Evolutionary conservation across 139 green algal genomes (phyloP).

Genomic region (Spirogloea muscicola): DNA sequence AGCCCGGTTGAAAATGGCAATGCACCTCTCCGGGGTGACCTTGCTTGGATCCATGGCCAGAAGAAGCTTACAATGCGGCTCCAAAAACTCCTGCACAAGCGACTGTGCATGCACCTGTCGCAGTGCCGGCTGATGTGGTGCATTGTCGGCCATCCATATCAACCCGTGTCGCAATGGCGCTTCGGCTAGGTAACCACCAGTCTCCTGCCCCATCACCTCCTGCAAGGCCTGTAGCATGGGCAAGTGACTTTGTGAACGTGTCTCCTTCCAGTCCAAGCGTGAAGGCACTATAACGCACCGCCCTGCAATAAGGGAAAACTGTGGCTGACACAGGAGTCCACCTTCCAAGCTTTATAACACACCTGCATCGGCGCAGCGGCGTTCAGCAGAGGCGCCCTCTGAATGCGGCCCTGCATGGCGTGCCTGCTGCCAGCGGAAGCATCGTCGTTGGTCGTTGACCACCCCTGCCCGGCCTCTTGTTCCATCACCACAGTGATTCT

Average conservation of each 20-base stretch:
- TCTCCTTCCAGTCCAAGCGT: no score
- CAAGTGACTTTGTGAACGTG: no score
- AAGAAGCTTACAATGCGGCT: background rate
- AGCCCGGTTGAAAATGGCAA: no score
- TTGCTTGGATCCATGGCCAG: background rate
- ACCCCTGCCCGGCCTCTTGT: background rate
- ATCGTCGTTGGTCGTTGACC: background rate
- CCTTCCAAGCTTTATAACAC: no score
- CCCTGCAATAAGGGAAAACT: no score
- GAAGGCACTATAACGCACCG: no score
- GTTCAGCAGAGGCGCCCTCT: no score
- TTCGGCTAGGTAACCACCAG: background rate
- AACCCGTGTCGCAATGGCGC: background rate
- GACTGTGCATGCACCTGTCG: background rate
- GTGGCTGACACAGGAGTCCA: no score
- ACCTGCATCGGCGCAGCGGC: no score
- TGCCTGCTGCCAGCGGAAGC: background rate
- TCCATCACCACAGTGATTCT: background rate
- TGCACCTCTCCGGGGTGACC: background rate
- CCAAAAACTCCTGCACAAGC: background rate
- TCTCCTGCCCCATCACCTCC: background rate
- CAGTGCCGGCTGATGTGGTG: constrained; percentile 8
- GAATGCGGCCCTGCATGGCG: no score
- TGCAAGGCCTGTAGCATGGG: no score
- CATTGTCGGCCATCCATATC: constrained; percentile 5